Evolutionary conservation across 2,329 filamentous ascomycete species (phyloP).

Genomic region (Claviceps pazoutovae): DNA sequence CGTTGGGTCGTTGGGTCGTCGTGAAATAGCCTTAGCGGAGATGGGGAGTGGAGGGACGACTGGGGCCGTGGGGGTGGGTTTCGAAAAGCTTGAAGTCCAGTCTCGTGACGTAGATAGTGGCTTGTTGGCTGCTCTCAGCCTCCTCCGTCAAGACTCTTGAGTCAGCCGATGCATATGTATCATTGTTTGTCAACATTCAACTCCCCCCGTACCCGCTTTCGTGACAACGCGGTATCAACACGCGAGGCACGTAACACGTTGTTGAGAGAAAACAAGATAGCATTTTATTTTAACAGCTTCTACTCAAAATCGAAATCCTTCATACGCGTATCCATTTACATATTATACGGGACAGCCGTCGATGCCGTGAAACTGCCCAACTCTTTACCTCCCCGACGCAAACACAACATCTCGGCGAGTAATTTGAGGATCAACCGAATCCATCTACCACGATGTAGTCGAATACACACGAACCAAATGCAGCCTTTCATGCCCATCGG

Average conservation of each 20-base stretch:
- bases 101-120: conserved; percentile 9
- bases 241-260: too few species aligned
- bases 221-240: too few species aligned
- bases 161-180: too few species aligned
- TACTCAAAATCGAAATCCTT: too few species aligned
- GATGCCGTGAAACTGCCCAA: not conserved
- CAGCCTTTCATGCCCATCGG: conserved; percentile 2
- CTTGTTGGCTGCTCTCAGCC: not conserved
- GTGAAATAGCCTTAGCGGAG: not conserved
- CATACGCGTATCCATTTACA: too few species aligned
- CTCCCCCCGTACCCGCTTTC: too few species aligned
- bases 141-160: not conserved
- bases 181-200: too few species aligned
- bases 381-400: not conserved
- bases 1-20: not conserved
- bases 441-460: not conserved
- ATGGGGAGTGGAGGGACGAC: not conserved
- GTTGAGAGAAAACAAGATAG: too few species aligned
- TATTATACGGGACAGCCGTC: too few species aligned
- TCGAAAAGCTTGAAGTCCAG: conserved; percentile 3
- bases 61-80: not conserved
- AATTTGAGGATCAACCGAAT: not conserved
- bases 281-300: too few species aligned
- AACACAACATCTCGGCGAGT: not conserved
- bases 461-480: not conserved